These are phyloP conservation scores for Dipteronia sinensis DNA, from an alignment of 345 rosid species.

Conservation along the genomic window DNA sequence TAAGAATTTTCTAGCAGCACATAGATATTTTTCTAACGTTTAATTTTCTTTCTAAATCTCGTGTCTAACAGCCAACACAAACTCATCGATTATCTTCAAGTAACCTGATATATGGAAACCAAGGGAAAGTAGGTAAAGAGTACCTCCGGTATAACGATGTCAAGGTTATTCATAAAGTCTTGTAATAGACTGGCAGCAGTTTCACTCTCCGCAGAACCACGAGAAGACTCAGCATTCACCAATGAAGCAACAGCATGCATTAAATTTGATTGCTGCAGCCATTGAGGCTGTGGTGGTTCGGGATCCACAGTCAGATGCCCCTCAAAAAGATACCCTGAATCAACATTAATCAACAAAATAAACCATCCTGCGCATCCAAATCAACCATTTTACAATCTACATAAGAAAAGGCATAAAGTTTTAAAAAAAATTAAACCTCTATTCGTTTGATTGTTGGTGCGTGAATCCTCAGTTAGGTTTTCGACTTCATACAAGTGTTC, in stretches of 20 bases:
- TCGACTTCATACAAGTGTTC: conserved; percentile 58
- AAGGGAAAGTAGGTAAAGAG: neutral
- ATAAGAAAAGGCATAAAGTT: neutral
- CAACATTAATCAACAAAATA: conserved; percentile 10
- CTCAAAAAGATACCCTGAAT: conserved; percentile 83
- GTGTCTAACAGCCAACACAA: neutral
- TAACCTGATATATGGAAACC: neutral
- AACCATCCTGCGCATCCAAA: neutral
- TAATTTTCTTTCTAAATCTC: neutral
- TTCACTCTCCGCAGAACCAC: conserved; percentile 24
- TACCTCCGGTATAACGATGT: conserved; percentile 71
- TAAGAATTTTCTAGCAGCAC: neutral
- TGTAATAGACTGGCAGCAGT: conserved; percentile 50
- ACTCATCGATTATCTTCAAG: neutral
- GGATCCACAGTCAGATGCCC: conserved; percentile 96
- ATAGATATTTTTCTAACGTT: neutral
- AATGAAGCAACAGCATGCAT: conserved; percentile 53
- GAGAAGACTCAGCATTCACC: conserved; percentile 58
- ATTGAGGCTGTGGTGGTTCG: conserved; percentile 89
- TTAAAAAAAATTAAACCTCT: conserved; percentile 42
- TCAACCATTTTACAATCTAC: neutral
- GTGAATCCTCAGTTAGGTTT: conserved; percentile 35
- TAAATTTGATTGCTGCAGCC: conserved; percentile 78
- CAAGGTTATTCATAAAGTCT: conserved; percentile 60
- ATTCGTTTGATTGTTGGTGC: conserved; percentile 20